A percentile compares a stretch with the other conserved stretches of the same genome.
Evolutionary conservation across 768 basidiomycete genomes (phyloP).

Genomic region (Boletus tomentosulus): DNA sequence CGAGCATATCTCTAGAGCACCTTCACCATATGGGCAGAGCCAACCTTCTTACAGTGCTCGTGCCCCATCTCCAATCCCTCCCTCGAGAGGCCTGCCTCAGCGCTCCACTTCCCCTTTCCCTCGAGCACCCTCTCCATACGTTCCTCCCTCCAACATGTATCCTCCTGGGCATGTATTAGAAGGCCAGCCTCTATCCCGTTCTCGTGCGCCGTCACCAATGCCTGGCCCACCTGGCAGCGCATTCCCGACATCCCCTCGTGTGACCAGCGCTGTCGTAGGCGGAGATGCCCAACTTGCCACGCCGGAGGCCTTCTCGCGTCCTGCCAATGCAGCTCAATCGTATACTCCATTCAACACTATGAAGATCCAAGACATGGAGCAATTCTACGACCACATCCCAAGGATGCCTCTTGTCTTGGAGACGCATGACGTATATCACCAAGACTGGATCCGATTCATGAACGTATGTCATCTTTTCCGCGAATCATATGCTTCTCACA

Average conservation of each 20-base stretch:
- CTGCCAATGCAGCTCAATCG: slow-evolving; percentile 60
- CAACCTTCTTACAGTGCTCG: slow-evolving; percentile 26
- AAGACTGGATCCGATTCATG: slow-evolving; percentile 80
- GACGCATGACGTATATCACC: slow-evolving; percentile 71
- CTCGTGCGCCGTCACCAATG: slow-evolving; percentile 52
- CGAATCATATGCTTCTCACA: neutral
- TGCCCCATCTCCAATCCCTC: slow-evolving; percentile 29
- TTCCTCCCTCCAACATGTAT: slow-evolving; percentile 37
- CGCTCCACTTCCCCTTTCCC: slow-evolving; percentile 32
- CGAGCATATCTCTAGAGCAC: slow-evolving; percentile 40
- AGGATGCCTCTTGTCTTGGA: slow-evolving; percentile 69
- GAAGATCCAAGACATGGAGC: slow-evolving; percentile 76
- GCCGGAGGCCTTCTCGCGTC: slow-evolving; percentile 73
- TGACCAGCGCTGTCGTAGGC: slow-evolving; percentile 12
- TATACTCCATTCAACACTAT: slow-evolving; percentile 68
- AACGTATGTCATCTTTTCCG: slow-evolving; percentile 46
- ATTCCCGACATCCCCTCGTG: slow-evolving; percentile 30
- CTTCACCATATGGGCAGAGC: slow-evolving; percentile 25
- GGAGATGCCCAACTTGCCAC: slow-evolving; percentile 42
- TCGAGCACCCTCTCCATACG: slow-evolving; percentile 29
- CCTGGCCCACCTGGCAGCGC: slow-evolving; percentile 35
- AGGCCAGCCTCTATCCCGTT: slow-evolving; percentile 44
- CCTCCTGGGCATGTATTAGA: slow-evolving; percentile 55
- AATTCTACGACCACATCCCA: slow-evolving; percentile 60
- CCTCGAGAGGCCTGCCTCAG: slow-evolving; percentile 14